phyloP scores from a whole-genome alignment of 192 early-diverging fungal genomes.

The Dissophora globulifera region DNA sequence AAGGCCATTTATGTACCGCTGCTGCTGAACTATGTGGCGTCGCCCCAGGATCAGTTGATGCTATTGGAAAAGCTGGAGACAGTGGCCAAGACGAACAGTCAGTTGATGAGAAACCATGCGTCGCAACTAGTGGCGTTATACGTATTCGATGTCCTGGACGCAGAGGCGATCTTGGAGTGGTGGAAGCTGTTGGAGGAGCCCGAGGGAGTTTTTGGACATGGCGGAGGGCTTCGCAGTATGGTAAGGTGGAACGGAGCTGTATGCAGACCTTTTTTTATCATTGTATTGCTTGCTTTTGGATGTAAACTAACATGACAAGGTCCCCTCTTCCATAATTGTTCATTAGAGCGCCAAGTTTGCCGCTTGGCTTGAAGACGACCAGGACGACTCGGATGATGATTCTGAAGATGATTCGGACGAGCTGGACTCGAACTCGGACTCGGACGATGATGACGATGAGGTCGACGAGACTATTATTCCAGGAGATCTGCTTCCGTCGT shows the following conservation, averaged over 20 bases:
- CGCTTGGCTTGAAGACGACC: slow-evolving; percentile 47
- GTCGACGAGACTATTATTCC: slow-evolving; percentile 26
- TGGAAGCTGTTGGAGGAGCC: slow-evolving; percentile 46
- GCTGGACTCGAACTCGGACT: slow-evolving; percentile 11
- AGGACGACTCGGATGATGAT: slow-evolving; percentile 33
- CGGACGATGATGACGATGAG: slow-evolving; percentile 14
- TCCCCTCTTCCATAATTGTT: background rate
- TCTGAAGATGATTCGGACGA: slow-evolving; percentile 6
- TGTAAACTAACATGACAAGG: background rate
- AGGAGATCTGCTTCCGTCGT: too few species aligned
- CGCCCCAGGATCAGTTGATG: slow-evolving; percentile 35
- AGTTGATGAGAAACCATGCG: slow-evolving; percentile 31
- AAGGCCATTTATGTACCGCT: slow-evolving; percentile 40
- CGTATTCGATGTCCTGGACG: slow-evolving; percentile 50
- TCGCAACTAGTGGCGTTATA: slow-evolving; percentile 41
- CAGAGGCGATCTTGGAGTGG: slow-evolving; percentile 46
- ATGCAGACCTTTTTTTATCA: background rate
- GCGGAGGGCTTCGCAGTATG: slow-evolving; percentile 40
- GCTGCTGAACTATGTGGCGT: slow-evolving; percentile 38
- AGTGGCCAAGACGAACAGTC: slow-evolving; percentile 15
- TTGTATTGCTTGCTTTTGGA: background rate
- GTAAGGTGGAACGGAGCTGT: slow-evolving; percentile 5
- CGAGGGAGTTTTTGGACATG: slow-evolving; percentile 37
- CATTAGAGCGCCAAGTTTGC: slow-evolving; percentile 52
- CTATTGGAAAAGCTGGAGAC: slow-evolving; percentile 43